Evolutionary conservation across 2,329 filamentous ascomycete genomes (phyloP).

Genomic region (Fusarium avenaceum): DNA sequence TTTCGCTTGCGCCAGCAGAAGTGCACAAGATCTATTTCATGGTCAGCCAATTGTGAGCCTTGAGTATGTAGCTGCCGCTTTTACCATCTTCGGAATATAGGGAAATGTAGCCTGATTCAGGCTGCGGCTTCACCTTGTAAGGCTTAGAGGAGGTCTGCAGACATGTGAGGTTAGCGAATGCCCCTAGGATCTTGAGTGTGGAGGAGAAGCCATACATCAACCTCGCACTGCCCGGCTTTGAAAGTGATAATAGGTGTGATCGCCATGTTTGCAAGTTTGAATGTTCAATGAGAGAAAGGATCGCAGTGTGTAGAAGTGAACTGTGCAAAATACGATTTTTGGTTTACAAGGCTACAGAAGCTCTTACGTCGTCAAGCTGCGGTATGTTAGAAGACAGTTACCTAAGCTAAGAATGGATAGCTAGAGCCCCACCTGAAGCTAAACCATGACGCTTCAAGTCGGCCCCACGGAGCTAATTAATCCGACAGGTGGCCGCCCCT

Average conservation of each 20-base stretch:
- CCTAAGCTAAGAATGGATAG: constrained; percentile 29
- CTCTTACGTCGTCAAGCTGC: constrained; percentile 57
- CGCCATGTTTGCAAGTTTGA: constrained; percentile 71
- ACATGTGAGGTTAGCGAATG: constrained; percentile 43
- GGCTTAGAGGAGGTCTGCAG: constrained; percentile 66
- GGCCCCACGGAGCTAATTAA: constrained; percentile 24
- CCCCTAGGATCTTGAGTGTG: constrained; percentile 11
- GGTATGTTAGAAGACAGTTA: constrained; percentile 33
- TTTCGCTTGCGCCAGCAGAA: constrained; percentile 95
- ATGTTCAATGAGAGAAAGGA: background rate
- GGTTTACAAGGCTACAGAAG: constrained; percentile 54
- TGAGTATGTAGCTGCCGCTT: constrained; percentile 14
- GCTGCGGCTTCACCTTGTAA: constrained; percentile 78
- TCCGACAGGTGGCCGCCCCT: constrained; percentile 25
- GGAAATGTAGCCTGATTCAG: constrained; percentile 88
- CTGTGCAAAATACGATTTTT: constrained; percentile 22
- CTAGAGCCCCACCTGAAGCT: constrained; percentile 11
- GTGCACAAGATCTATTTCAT: constrained; percentile 81
- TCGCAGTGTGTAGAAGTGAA: constrained; percentile 21
- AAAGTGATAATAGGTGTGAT: constrained; percentile 91
- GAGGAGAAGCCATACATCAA: constrained; percentile 73
- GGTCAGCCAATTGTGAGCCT: constrained; percentile 10
- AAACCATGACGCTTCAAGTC: constrained; percentile 22
- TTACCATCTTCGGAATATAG: constrained; percentile 91
- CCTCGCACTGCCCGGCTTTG: constrained; percentile 91